A percentile compares a stretch with the other conserved stretches of the same genome.
These are phyloP conservation scores for Erucastrum elatum DNA, from an alignment of 345 rosid species.

Conservation along the genomic window DNA sequence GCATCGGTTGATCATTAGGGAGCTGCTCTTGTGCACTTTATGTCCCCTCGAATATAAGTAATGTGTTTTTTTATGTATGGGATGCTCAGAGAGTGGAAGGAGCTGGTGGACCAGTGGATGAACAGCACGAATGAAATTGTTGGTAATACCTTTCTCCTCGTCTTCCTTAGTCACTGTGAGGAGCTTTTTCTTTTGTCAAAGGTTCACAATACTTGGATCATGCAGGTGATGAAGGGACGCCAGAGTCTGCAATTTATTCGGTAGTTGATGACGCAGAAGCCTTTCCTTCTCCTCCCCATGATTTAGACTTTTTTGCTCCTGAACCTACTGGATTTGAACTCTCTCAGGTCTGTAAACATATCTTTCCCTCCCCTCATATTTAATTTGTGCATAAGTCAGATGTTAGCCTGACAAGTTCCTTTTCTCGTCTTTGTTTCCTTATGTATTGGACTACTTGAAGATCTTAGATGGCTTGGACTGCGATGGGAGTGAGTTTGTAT, in stretches of 20 bases:
- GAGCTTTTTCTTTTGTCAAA: not conserved
- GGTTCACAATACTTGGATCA: constrained; percentile 9
- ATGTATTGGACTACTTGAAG: constrained; percentile 44
- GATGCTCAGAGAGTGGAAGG: constrained; percentile 60
- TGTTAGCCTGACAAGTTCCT: constrained; percentile 27
- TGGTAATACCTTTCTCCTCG: constrained; percentile 45
- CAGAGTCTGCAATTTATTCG: constrained; percentile 68
- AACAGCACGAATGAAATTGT: constrained; percentile 47
- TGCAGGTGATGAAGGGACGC: constrained; percentile 61
- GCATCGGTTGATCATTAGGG: not conserved
- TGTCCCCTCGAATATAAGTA: constrained; percentile 7
- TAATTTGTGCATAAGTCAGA: constrained; percentile 26
- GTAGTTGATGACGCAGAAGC: constrained; percentile 70
- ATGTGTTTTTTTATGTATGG: constrained; percentile 26
- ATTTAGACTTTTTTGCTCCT: constrained; percentile 56
- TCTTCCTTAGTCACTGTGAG: constrained; percentile 8
- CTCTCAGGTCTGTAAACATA: constrained; percentile 56
- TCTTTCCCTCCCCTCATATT: not conserved
- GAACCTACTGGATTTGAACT: constrained; percentile 64
- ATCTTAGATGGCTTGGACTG: constrained; percentile 91
- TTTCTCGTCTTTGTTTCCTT: constrained; percentile 13
- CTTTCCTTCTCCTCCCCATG: constrained; percentile 95
- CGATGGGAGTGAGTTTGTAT: constrained; percentile 65
- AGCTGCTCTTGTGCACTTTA: constrained; percentile 7
- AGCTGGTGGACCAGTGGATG: constrained; percentile 72